phyloP scores from a whole-genome alignment of 78 protist species.

The Neovahlkampfia damariscottae region DNA sequence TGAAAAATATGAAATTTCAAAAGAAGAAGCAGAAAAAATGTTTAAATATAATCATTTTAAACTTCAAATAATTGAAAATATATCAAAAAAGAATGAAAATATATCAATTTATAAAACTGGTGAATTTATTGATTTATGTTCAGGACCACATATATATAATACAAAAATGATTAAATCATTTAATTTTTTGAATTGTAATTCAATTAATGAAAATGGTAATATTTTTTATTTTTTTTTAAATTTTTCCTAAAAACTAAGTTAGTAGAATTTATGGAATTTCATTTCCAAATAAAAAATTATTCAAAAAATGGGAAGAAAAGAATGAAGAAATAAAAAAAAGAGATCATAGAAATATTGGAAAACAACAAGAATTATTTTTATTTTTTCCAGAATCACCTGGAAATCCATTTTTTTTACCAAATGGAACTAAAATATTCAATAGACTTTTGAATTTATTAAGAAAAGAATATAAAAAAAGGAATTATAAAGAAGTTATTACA shows the following conservation, averaged over 20 bases:
- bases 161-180: slow-evolving; percentile 78
- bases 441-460: slow-evolving; percentile 70
- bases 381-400: slow-evolving; percentile 93
- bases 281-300: slow-evolving; percentile 81
- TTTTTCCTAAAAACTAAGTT: too few species aligned
- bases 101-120: slow-evolving; percentile 91
- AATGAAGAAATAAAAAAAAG: slow-evolving; percentile 82
- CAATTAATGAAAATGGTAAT: slow-evolving; percentile 59
- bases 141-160: slow-evolving; percentile 96
- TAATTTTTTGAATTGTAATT: slow-evolving; percentile 54
- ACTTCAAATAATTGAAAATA: slow-evolving; percentile 46
- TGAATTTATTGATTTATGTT: slow-evolving; percentile 92
- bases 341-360: slow-evolving; percentile 95
- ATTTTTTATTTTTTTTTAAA: too few species aligned
- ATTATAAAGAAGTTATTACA: slow-evolving; percentile 83
- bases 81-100: slow-evolving; percentile 68
- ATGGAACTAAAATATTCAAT: slow-evolving; percentile 92
- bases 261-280: slow-evolving; percentile 94
- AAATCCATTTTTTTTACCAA: slow-evolving; percentile 89
- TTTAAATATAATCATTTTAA: slow-evolving; percentile 84
- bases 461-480: slow-evolving; percentile 37
- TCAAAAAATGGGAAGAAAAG: slow-evolving; percentile 53
- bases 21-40: slow-evolving; percentile 67
- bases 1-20: slow-evolving; percentile 70
- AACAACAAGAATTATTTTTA: slow-evolving; percentile 81